Percentiles rank a stretch among this genome's conserved stretches.
Evolutionary conservation across 768 basidiomycete species (phyloP).

Genomic region (Auriculariales sp.): DNA sequence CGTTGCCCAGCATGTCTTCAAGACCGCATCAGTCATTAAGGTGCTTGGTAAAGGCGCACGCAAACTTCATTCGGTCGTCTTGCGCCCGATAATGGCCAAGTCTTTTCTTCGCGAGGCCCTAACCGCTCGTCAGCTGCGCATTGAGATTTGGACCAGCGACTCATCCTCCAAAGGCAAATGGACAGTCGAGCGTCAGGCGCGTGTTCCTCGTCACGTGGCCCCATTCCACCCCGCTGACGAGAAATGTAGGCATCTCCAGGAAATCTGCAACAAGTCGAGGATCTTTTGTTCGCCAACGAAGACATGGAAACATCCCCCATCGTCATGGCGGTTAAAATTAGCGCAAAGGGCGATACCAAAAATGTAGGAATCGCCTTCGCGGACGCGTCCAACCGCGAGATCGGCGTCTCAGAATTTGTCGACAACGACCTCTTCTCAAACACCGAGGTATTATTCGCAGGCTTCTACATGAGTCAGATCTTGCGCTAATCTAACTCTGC

Average conservation of each 20-base stretch:
- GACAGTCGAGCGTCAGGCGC: conserved; percentile 64
- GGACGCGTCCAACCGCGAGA: conserved; percentile 69
- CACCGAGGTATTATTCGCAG: conserved; percentile 50
- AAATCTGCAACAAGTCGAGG: conserved; percentile 46
- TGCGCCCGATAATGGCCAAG: conserved; percentile 66
- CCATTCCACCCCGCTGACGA: conserved; percentile 8
- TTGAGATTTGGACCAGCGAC: conserved; percentile 88
- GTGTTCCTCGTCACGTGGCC: not conserved
- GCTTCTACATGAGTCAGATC: not conserved
- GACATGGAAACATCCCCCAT: conserved; percentile 78
- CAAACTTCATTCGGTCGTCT: conserved; percentile 59
- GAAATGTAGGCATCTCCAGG: conserved; percentile 53
- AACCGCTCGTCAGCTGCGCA: conserved; percentile 75
- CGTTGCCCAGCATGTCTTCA: conserved; percentile 69
- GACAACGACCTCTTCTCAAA: conserved; percentile 96
- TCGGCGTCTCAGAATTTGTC: conserved; percentile 83
- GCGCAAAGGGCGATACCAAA: conserved; percentile 43
- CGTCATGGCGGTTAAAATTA: conserved; percentile 76
- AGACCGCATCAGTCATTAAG: conserved; percentile 86
- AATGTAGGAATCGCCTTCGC: conserved; percentile 82
- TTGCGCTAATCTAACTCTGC: too few species aligned
- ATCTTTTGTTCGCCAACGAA: conserved; percentile 67
- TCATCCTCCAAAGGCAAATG: conserved; percentile 79
- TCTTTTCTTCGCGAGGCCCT: conserved; percentile 76
- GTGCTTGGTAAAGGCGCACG: conserved; percentile 47